phyloP scores from a whole-genome alignment of 352 stramenopile genomes.

The Pythium brassicae region DNA sequence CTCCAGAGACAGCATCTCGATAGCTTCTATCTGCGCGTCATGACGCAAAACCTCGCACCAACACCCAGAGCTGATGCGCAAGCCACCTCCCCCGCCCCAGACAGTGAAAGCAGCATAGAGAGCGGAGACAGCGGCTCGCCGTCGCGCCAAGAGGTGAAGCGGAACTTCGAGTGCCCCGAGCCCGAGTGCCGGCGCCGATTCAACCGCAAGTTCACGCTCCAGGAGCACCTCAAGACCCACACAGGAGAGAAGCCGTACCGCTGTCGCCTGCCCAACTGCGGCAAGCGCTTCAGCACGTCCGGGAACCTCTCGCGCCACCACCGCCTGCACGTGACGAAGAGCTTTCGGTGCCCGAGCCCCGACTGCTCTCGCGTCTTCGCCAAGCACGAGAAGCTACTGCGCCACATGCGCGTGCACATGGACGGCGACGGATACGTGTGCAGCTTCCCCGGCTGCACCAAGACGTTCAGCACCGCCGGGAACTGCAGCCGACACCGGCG shows the following conservation, averaged over 20 bases:
- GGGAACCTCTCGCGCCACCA: constrained; percentile 58
- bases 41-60: too few species aligned
- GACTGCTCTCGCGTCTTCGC: constrained; percentile 44
- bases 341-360: constrained; percentile 29
- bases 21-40: too few species aligned
- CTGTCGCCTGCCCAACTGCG: constrained; percentile 41
- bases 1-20: too few species aligned
- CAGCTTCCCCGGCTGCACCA: constrained; percentile 38
- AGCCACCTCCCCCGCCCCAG: too few species aligned
- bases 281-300: constrained; percentile 67
- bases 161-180: constrained; percentile 22
- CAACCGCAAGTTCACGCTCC: constrained; percentile 67
- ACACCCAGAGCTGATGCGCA: too few species aligned
- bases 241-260: constrained; percentile 66
- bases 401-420: constrained; percentile 44
- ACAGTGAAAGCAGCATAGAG: too few species aligned
- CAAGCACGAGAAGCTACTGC: constrained; percentile 40
- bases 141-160: too few species aligned
- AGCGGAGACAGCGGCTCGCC: too few species aligned
- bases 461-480: constrained; percentile 61
- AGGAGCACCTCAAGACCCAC: constrained; percentile 75
- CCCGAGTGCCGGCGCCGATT: constrained; percentile 40
- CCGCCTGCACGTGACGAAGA: constrained; percentile 29
- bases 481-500: constrained; percentile 65
- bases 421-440: constrained; percentile 48